Evolutionary conservation across 495 filamentous ascomycete species (phyloP), one percentile per base, ranked within the genome.

Genomic region (Xylaria longipes): DNA sequence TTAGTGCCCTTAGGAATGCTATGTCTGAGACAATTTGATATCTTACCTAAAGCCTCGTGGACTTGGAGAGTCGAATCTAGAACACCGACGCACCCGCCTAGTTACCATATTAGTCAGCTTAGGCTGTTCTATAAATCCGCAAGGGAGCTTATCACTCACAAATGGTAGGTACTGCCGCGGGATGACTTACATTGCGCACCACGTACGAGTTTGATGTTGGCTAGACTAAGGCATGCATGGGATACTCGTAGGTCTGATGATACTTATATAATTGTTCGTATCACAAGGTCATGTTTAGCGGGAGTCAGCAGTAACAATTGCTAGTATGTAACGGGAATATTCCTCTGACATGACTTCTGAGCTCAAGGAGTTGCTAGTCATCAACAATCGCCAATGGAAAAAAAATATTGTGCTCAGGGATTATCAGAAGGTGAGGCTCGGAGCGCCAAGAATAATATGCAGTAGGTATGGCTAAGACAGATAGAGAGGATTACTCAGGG

Each of bases 101-200:
- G 27, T 46, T 37, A 29, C 27, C 8, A 58, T 37, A 33, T 46
- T 25, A 22, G 25, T 27, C 31, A 58, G 8, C 50, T 15, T 45
- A 22, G 63, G 20, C 63, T 45, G 63, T 65, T 65, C 63, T 65
- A 50, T 45, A 65, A 65, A 50, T 14, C 29, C 15, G 22, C 7
- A 20, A 50, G 43, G 57, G 15, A 56, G 17, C 22, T n/a, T 6
- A 52, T 50, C 45, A 20, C 35, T 25, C 22, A 27, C 11, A 14
- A 52, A 27, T 7, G n/a, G 48, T 25, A 68, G 20, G 48, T 25
- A 68, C 9, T 31, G 31, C 20, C 12, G 27, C 65, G 1, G 50
- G 65, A 41, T 58, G 65, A 14, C 37, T 68, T 43, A 5, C 39
- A 15, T 46, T 69, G 52, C 20, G 52, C 20, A 25, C 65, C 54